Evolutionary conservation across 768 basidiomycete genomes (phyloP), one percentile per base, ranked within the genome.

Genomic region (Suillus ampliporus): DNA sequence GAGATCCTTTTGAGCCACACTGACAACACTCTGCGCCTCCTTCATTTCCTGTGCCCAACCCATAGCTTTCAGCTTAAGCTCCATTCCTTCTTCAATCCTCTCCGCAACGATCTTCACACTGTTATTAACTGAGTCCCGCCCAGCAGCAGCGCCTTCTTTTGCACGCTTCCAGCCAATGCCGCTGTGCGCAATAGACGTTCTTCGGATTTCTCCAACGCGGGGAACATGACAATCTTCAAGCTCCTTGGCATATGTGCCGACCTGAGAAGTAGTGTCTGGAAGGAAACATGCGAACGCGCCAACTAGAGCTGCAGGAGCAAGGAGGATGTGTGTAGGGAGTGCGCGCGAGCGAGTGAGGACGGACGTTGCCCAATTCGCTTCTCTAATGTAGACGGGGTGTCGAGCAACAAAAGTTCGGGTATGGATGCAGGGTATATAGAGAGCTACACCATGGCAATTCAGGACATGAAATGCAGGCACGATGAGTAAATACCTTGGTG

Each of bases 241-340:
- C 14, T 82, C 80, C 41, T 84, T 84, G 51, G 88, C 73, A 79
- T 92, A 94, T 2, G 68, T 72, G 13, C 83, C 80, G 67, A 96
- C 75, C 71, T 95, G 95, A 60, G 76, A 67, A 2, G 90, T 83
- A 7, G 93, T 92, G 73, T 89, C 82, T 5, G 97, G 97, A 46
- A 97, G 86, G 86, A 97, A 96, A 74, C 96, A 88, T 60, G 86
- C 80, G 50, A 89, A 79, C 34, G 95, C 88, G 63, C 85, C 72
- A 61, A 90, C 59, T 67, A 95, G 77, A 74, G 95, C 85, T 26
- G 86, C 63, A 0, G 96, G 91, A 0, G 97, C 97, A 15, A 95
- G 83, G 48, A 90, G 64, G 57, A 90, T 68, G 21, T 96, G 90
- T 6, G 86, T 77, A 37, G 88, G 82, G 60, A 95, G 77, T 58